phyloP scores from a whole-genome alignment of 768 basidiomycete genomes.

The Kwoniella europaea region DNA sequence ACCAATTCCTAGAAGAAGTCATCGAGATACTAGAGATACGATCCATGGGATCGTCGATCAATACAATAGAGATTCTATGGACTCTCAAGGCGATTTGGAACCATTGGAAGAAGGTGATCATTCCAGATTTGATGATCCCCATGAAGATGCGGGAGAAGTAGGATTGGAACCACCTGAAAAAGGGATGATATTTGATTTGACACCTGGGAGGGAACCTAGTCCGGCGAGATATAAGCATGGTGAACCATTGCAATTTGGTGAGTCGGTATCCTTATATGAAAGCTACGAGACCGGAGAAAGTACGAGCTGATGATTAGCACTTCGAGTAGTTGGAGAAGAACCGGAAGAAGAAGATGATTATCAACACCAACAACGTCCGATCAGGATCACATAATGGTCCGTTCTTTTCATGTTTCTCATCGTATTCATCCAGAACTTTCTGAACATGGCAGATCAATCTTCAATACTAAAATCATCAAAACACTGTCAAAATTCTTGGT shows the following conservation, averaged over 20 bases:
- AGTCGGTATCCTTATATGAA: conserved; percentile 21
- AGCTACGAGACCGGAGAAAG: neutral
- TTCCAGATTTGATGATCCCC: conserved; percentile 3
- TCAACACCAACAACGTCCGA: neutral
- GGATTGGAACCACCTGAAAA: conserved; percentile 41
- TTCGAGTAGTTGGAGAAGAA: conserved; percentile 36
- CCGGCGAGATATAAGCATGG: conserved; percentile 56
- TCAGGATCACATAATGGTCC: neutral
- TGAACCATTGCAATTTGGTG: conserved; percentile 53
- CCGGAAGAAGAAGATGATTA: conserved; percentile 36
- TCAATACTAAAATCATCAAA: too few species aligned
- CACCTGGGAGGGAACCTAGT: conserved; percentile 54
- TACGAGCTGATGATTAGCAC: neutral
- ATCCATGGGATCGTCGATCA: conserved; percentile 28
- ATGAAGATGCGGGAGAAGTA: neutral
- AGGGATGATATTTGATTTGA: conserved; percentile 45
- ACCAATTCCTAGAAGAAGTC: conserved; percentile 9
- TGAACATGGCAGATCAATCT: too few species aligned
- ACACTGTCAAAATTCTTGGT: too few species aligned
- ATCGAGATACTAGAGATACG: conserved; percentile 21
- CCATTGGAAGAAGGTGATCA: neutral
- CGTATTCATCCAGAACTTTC: too few species aligned
- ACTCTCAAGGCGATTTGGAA: neutral
- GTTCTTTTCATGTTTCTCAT: too few species aligned
- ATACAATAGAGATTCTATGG: conserved; percentile 21